A percentile compares a stretch with the other conserved stretches of the same genome.
phyloP scores from a whole-genome alignment of 75 land plant genomes.

The Picea sitchensis region DNA sequence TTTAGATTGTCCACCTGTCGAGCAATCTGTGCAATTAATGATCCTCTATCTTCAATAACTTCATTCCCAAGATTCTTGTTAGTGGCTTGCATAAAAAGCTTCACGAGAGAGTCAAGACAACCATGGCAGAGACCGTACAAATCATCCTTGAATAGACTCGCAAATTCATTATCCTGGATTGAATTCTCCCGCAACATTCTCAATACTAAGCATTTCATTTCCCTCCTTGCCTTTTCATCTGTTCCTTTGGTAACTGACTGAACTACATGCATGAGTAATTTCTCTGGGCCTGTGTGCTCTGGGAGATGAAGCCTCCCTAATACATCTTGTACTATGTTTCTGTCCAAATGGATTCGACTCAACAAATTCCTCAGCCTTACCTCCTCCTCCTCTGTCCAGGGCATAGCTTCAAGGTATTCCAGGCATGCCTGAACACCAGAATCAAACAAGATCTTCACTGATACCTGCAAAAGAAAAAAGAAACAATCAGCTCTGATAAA shows the following conservation, averaged over 20 bases:
- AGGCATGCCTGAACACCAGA: slow-evolving; percentile 45
- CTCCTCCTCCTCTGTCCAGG: slow-evolving; percentile 71
- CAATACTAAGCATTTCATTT: slow-evolving; percentile 52
- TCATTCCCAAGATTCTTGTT: not conserved
- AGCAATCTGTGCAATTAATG: slow-evolving; percentile 48
- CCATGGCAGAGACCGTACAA: slow-evolving; percentile 33
- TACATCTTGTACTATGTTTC: slow-evolving; percentile 27
- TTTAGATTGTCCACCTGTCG: slow-evolving; percentile 69
- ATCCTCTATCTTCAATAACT: not conserved
- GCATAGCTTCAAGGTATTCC: slow-evolving; percentile 69
- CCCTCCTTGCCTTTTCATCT: slow-evolving; percentile 51
- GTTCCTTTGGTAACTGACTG: slow-evolving; percentile 40
- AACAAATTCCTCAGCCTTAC: slow-evolving; percentile 50
- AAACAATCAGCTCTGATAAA: no score
- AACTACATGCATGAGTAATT: slow-evolving; percentile 35
- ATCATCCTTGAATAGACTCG: slow-evolving; percentile 42
- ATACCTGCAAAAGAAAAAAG: slow-evolving; percentile 28
- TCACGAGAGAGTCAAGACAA: slow-evolving; percentile 31
- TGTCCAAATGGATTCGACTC: slow-evolving; percentile 32
- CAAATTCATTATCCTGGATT: slow-evolving; percentile 44
- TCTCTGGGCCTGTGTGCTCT: slow-evolving; percentile 17
- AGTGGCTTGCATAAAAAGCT: slow-evolving; percentile 43
- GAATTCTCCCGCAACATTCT: slow-evolving; percentile 55
- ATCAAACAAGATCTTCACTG: slow-evolving; percentile 48
- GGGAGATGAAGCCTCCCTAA: slow-evolving; percentile 31